phyloP scores from a whole-genome alignment of 2,329 filamentous ascomycete genomes.

The Cladobotryum mycophilum region DNA sequence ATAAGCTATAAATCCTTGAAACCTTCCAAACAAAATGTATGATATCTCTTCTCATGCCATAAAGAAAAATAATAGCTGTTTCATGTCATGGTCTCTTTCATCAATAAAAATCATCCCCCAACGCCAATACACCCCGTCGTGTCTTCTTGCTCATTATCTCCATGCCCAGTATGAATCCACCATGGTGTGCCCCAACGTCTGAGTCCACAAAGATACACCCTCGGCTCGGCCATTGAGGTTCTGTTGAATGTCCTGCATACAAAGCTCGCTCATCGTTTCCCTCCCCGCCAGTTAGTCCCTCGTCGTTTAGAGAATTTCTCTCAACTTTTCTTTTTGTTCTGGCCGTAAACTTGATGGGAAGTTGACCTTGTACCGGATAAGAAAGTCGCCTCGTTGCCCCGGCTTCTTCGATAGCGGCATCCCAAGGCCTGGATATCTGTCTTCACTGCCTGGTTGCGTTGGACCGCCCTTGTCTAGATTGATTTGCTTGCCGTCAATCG shows the following conservation, averaged over 20 bases:
- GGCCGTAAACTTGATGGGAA: slow-evolving; percentile 75
- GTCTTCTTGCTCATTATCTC: neutral
- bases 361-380: slow-evolving; percentile 86
- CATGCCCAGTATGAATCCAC: neutral
- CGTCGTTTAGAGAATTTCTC: slow-evolving; percentile 59
- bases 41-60: slow-evolving; percentile 6
- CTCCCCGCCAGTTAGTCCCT: neutral
- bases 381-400: slow-evolving; percentile 74
- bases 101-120: slow-evolving; percentile 1
- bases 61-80: slow-evolving; percentile 1
- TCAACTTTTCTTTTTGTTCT: slow-evolving; percentile 73
- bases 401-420: slow-evolving; percentile 95
- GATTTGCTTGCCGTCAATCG: slow-evolving; percentile 86
- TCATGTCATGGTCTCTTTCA: slow-evolving; percentile 7
- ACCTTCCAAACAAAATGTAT: slow-evolving; percentile 1
- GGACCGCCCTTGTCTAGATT: slow-evolving; percentile 74
- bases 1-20: slow-evolving; percentile 1
- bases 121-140: slow-evolving; percentile 14
- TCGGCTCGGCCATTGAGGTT: slow-evolving; percentile 7
- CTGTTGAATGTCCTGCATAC: slow-evolving; percentile 12
- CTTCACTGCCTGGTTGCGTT: slow-evolving; percentile 75
- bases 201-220: slow-evolving; percentile 1
- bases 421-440: slow-evolving; percentile 76
- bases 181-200: neutral
- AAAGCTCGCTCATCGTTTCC: slow-evolving; percentile 7